A percentile compares a stretch with the other conserved stretches of the same genome.
Evolutionary conservation across 306 rosid species (phyloP).

Genomic region (Cicer yamashitae): DNA sequence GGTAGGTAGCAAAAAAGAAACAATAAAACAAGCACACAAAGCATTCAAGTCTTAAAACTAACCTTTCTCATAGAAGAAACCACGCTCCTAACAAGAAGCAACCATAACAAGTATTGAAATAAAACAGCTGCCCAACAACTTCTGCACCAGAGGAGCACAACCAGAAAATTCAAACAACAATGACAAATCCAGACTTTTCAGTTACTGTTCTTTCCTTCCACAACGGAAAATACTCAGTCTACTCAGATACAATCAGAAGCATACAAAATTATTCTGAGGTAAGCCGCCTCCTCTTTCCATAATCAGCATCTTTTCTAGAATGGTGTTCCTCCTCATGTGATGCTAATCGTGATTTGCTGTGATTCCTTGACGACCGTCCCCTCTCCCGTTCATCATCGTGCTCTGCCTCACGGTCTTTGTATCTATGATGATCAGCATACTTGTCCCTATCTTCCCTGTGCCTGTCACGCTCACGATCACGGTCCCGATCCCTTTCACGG

Average conservation of each 20-base stretch:
- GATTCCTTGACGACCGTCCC: conserved; percentile 74
- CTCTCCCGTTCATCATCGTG: conserved; percentile 69
- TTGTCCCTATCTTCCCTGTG: conserved; percentile 81
- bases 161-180: conserved; percentile 51
- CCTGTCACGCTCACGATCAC: conserved; percentile 79
- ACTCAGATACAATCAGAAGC: conserved; percentile 35
- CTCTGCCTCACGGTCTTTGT: conserved; percentile 73
- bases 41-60: conserved; percentile 39
- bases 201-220: conserved; percentile 43
- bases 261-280: conserved; percentile 69
- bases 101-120: conserved; percentile 43
- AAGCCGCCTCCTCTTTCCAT: conserved; percentile 87
- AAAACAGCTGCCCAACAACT: conserved; percentile 55
- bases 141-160: conserved; percentile 52
- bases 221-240: conserved; percentile 29
- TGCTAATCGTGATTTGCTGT: conserved; percentile 66
- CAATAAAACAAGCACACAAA: neutral
- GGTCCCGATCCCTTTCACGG: conserved; percentile 48
- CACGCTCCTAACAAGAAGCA: conserved; percentile 56
- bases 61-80: conserved; percentile 54
- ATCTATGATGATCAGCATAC: conserved; percentile 81
- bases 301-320: conserved; percentile 85
- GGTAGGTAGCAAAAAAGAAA: conserved; percentile 8
- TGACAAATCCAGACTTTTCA: conserved; percentile 47
- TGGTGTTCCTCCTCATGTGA: conserved; percentile 76